phyloP scores from a whole-genome alignment of 345 rosid species.

The Clarkia xantiana region DNA sequence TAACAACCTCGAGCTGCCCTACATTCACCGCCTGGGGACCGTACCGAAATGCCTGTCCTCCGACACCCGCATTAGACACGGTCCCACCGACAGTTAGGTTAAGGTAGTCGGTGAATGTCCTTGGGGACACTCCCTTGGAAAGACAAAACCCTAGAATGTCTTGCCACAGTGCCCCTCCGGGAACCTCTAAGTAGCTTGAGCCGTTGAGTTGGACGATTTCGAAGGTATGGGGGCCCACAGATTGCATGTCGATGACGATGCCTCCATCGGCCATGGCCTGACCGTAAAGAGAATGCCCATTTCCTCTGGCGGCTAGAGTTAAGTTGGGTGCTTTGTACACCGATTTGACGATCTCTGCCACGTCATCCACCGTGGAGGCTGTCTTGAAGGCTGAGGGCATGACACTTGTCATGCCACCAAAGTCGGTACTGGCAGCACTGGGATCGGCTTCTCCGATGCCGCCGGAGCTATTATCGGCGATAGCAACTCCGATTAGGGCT shows the following conservation, averaged over 20 bases:
- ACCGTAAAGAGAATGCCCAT: conserved; percentile 24
- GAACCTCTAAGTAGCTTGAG: conserved; percentile 19
- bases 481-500: no score
- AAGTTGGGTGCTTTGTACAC: conserved; percentile 6
- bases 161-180: conserved; percentile 28
- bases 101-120: conserved; percentile 34
- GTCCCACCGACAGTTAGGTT: conserved; percentile 32
- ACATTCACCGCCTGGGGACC: conserved; percentile 40
- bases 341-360: conserved; percentile 13
- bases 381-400: conserved; percentile 19
- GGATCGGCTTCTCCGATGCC: background rate
- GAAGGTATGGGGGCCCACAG: conserved; percentile 5
- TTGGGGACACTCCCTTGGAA: conserved; percentile 23
- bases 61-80: conserved; percentile 34
- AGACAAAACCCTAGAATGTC: conserved; percentile 19
- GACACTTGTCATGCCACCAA: conserved; percentile 17
- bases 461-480: no score
- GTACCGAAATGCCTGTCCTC: conserved; percentile 25
- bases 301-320: conserved; percentile 28
- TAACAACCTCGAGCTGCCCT: conserved; percentile 30
- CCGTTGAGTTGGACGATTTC: background rate
- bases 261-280: conserved; percentile 33
- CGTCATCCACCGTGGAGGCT: conserved; percentile 18
- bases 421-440: conserved; percentile 17
- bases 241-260: conserved; percentile 28